These are phyloP conservation scores for Lasiosphaeris hirsuta DNA, from an alignment of 495 filamentous ascomycete genomes.

Conservation along the genomic window DNA sequence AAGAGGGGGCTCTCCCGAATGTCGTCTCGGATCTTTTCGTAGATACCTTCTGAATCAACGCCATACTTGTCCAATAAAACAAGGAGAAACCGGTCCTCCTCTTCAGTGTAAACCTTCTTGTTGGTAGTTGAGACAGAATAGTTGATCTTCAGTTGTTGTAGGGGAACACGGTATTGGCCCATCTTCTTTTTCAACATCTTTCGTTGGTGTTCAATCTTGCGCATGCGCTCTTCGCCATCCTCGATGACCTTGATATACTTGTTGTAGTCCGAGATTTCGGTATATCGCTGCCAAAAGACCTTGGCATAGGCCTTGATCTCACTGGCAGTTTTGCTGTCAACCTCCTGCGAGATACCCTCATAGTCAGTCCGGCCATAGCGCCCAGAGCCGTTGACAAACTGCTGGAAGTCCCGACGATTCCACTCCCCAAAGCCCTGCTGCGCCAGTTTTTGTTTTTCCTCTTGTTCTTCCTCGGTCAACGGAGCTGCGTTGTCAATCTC, in stretches of 20 bases:
- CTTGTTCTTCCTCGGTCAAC: conserved; percentile 84
- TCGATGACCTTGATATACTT: conserved; percentile 88
- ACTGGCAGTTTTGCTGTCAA: conserved; percentile 81
- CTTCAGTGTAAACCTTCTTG: conserved; percentile 99
- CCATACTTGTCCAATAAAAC: conserved; percentile 90
- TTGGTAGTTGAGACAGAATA: conserved; percentile 99
- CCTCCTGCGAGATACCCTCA: conserved; percentile 77
- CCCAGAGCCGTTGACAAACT: conserved; percentile 91
- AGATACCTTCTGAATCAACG: conserved; percentile 78
- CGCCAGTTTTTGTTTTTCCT: conserved; percentile 74
- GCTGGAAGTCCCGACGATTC: conserved; percentile 97
- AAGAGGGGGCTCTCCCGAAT: conserved; percentile 94
- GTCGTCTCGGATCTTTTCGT: conserved; percentile 83
- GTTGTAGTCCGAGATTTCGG: conserved; percentile 78
- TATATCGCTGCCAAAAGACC: conserved; percentile 91
- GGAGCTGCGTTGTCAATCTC: conserved; percentile 90
- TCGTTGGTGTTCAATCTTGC: conserved; percentile 85
- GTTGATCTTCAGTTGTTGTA: conserved; percentile 97
- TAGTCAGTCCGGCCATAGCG: conserved; percentile 87
- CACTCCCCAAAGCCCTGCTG: conserved; percentile 87
- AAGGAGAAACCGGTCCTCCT: conserved; percentile 94
- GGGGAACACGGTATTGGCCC: conserved; percentile 88
- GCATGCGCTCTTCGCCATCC: conserved; percentile 82
- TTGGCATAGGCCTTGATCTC: conserved; percentile 88
- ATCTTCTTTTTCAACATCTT: conserved; percentile 96